phyloP scores from a whole-genome alignment of 73 alveolate species.

The Paramecium tetraurelia region DNA sequence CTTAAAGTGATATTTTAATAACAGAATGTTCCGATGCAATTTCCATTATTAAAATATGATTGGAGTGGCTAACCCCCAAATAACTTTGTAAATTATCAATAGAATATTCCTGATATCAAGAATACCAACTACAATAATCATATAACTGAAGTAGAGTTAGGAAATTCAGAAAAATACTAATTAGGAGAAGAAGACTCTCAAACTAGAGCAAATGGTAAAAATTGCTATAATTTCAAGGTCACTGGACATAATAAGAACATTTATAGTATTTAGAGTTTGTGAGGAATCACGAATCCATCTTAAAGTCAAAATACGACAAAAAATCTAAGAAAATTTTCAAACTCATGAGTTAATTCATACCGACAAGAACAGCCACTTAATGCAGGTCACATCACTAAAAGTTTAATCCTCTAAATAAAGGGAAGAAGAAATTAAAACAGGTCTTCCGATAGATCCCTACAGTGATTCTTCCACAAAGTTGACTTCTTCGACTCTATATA shows the following conservation, averaged over 20 bases:
- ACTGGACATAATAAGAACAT: constrained; percentile 22
- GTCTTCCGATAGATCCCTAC: not conserved
- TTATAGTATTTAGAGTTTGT: not conserved
- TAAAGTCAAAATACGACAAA: constrained; percentile 39
- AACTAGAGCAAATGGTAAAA: not conserved
- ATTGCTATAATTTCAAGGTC: not conserved
- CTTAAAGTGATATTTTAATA: not conserved
- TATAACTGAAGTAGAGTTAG: not conserved
- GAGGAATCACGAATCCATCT: not conserved
- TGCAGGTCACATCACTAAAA: constrained; percentile 50
- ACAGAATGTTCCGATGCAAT: not conserved
- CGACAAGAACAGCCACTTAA: constrained; percentile 34
- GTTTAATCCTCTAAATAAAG: constrained; percentile 20
- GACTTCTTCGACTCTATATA: not conserved
- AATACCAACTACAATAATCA: not conserved
- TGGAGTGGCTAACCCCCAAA: not conserved
- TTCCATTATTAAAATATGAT: not conserved
- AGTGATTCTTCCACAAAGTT: not conserved
- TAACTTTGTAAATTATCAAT: not conserved
- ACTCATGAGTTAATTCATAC: constrained; percentile 36
- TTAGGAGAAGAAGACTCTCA: not conserved
- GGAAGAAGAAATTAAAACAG: not conserved
- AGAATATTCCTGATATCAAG: not conserved
- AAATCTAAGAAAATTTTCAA: constrained; percentile 39
- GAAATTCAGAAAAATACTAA: not conserved